A percentile compares a stretch with the other conserved stretches of the same genome.
Evolutionary conservation across 2,329 filamentous ascomycete genomes (phyloP).

Genomic region (Atkinsonella hypoxylon): DNA sequence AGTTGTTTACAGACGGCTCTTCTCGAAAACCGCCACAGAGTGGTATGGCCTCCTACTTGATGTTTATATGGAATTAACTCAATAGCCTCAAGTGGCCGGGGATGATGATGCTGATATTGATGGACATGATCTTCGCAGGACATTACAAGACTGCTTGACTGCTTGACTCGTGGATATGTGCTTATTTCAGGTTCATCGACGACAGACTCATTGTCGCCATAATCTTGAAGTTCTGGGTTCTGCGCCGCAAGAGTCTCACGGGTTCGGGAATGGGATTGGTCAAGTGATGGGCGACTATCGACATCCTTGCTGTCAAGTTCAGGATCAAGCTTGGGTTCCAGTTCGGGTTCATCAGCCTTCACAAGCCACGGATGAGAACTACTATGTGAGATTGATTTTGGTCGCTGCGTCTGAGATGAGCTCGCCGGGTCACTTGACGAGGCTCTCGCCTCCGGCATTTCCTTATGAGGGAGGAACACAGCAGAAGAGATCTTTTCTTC

Average conservation of each 20-base stretch:
- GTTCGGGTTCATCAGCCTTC: constrained; percentile 40
- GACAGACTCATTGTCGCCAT: constrained; percentile 25
- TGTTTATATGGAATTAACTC: constrained; percentile 95
- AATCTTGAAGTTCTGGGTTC: constrained; percentile 21
- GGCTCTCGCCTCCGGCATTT: constrained; percentile 26
- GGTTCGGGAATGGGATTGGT: constrained; percentile 15
- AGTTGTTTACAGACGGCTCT: constrained; percentile 95
- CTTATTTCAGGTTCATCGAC: constrained; percentile 31
- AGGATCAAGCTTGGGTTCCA: constrained; percentile 21
- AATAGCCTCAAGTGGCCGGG: constrained; percentile 71
- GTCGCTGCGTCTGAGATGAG: constrained; percentile 34
- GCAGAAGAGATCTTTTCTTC: constrained; percentile 83
- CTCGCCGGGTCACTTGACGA: constrained; percentile 19
- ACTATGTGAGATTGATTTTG: constrained; percentile 28
- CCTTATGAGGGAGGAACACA: constrained; percentile 68
- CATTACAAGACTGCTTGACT: constrained; percentile 25
- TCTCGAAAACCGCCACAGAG: constrained; percentile 88
- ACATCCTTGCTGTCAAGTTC: constrained; percentile 15
- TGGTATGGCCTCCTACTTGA: constrained; percentile 94
- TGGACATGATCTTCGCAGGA: constrained; percentile 37
- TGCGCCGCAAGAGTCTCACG: constrained; percentile 18
- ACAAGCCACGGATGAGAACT: constrained; percentile 41
- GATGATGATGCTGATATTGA: constrained; percentile 37
- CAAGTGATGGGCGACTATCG: constrained; percentile 10
- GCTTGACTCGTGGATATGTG: constrained; percentile 14